A percentile compares a stretch with the other conserved stretches of the same genome.
phyloP scores from a whole-genome alignment of 441 rosid genomes.

The Adansonia gregorii region DNA sequence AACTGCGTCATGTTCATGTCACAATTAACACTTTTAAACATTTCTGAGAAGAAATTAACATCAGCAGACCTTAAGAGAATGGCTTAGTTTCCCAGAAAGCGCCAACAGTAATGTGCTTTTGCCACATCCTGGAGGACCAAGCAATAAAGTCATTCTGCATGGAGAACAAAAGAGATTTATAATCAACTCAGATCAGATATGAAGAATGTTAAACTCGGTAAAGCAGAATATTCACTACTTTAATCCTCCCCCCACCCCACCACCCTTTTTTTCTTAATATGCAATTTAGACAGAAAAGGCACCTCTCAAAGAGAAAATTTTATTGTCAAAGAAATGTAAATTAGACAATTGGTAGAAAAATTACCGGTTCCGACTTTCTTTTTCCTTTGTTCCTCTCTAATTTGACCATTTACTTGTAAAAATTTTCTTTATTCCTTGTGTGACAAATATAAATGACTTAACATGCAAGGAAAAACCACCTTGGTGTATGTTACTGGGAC shows the following conservation, averaged over 20 bases:
- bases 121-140: constrained; percentile 54
- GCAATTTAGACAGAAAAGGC: not conserved
- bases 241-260: not conserved
- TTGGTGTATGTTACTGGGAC: too few species aligned
- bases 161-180: constrained; percentile 38
- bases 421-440: not conserved
- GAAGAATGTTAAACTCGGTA: constrained; percentile 52
- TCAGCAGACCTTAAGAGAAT: constrained; percentile 39
- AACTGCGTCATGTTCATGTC: not conserved
- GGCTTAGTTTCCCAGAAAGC: constrained; percentile 49
- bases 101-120: constrained; percentile 47
- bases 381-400: too few species aligned
- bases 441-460: not conserved
- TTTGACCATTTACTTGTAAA: too few species aligned
- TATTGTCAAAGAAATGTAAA: not conserved
- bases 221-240: not conserved
- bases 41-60: not conserved
- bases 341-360: not conserved
- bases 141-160: constrained; percentile 55
- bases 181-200: constrained; percentile 43
- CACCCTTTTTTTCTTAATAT: not conserved
- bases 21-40: not conserved
- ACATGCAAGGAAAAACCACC: not conserved
- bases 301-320: not conserved
- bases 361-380: too few species aligned